These are phyloP conservation scores for Sugiyamaella xylanicola DNA, from an alignment of 1,139 yeast genomes.

Conservation along the genomic window DNA sequence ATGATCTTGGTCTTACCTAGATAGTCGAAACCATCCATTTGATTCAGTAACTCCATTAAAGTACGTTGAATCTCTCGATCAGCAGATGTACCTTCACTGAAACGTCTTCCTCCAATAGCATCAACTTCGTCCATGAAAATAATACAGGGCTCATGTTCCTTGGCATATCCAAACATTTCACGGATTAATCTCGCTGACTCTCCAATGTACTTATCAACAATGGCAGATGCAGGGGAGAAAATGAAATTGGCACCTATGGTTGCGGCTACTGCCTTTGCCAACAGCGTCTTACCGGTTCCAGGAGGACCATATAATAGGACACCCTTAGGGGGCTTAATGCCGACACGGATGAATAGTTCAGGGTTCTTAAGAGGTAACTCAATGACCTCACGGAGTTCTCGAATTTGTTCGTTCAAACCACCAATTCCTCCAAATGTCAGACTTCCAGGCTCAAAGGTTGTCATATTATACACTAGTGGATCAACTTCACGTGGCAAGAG, in stretches of 20 bases:
- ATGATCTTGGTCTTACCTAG: slow-evolving; percentile 97
- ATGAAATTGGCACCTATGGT: slow-evolving; percentile 98
- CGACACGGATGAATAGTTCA: slow-evolving; percentile 91
- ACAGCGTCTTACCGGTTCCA: slow-evolving; percentile 94
- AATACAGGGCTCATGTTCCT: slow-evolving; percentile 97
- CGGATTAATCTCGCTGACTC: slow-evolving; percentile 95
- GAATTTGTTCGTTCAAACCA: slow-evolving; percentile 92
- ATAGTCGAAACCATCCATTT: slow-evolving; percentile 98
- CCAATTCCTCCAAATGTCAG: slow-evolving; percentile 95
- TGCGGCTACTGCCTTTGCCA: slow-evolving; percentile 98
- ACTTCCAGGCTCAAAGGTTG: slow-evolving; percentile 96
- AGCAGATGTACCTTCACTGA: slow-evolving; percentile 97
- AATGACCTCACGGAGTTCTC: slow-evolving; percentile 96
- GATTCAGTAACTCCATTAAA: slow-evolving; percentile 94
- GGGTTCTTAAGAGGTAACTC: slow-evolving; percentile 97
- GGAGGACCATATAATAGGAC: slow-evolving; percentile 98
- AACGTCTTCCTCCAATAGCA: slow-evolving; percentile 98
- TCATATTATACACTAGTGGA: slow-evolving; percentile 98
- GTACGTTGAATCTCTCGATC: slow-evolving; percentile 99
- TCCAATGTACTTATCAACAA: slow-evolving; percentile 98
- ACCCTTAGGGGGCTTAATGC: slow-evolving; percentile 98
- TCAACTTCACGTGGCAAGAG: slow-evolving; percentile 97
- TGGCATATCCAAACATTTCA: slow-evolving; percentile 98
- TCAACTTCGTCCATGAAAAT: slow-evolving; percentile 99
- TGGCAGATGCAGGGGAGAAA: slow-evolving; percentile 96